Evolutionary conservation across 2,329 filamentous ascomycete genomes (phyloP), one percentile per base, ranked within the genome.

Genomic region (Clarireedia paspali): DNA sequence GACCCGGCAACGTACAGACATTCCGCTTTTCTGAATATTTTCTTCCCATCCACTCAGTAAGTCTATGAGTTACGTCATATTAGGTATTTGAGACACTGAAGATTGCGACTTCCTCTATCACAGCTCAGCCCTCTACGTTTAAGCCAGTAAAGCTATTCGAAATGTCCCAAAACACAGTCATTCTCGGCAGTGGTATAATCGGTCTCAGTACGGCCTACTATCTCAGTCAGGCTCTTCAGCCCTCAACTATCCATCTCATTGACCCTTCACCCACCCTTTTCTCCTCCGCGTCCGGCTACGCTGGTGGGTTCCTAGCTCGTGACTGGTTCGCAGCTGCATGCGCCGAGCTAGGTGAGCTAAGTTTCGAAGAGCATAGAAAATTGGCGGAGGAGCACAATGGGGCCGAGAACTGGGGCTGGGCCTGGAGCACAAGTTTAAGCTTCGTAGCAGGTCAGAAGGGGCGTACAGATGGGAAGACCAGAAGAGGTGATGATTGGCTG

Each of bases 171-270:
- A 34, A 23, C 4, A 59, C 82, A 1, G 77, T 88, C 14, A 87
- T 89, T 51, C 69, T 89, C 38, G 87, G 86, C 55, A 78, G 81
- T 46, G 85, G 86, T 47, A 86, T 89, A 63, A 86, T 89, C 52
- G 85, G 86, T 57, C 73, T 82, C 36, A 83, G 84, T 1, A 86
- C 83, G 10, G 85, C 85, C n/a, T 89, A 85, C 70, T 89, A 88
- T 67, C 78, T 91, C 34, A 81, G 83, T 6, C 70, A 71, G 53
- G 72, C 72, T 60, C 72, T 52, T 67, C 70, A 46, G 47, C 71
- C 74, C 4, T 62, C 72, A 20, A 71, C 74, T 34, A 82, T 85
- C 52, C 79, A 83, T 59, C 70, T 86, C 23, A 60, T 86, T 40
- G 83, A 85, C 63, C 73, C 79, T 5, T 78, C 78, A 4, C 68